Percentiles rank a stretch among this genome's conserved stretches.
Evolutionary conservation across 2,329 filamentous ascomycete genomes (phyloP).

Genomic region (Cercospora brassicicola): DNA sequence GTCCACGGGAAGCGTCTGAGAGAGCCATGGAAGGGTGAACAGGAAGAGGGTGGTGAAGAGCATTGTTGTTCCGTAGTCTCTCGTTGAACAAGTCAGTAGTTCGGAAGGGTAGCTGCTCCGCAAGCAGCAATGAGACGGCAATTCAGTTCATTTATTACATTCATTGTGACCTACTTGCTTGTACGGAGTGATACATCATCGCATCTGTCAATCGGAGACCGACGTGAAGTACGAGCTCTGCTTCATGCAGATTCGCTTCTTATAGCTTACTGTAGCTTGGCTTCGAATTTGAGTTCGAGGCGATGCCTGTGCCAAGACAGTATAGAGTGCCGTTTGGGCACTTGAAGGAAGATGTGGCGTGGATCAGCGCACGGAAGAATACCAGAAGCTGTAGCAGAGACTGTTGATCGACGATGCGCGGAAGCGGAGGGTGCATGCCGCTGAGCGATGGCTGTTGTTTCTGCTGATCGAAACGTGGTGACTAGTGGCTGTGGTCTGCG

Average conservation of each 20-base stretch:
- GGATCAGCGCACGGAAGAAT: background rate
- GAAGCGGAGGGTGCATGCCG: background rate
- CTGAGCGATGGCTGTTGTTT: background rate
- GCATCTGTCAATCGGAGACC: background rate
- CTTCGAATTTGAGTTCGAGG: background rate
- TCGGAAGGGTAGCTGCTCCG: background rate
- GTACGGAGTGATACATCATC: background rate
- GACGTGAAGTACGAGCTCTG: conserved; percentile 1
- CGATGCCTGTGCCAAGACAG: conserved; percentile 2
- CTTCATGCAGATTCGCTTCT: conserved; percentile 11
- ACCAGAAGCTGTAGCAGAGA: background rate
- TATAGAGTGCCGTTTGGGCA: background rate
- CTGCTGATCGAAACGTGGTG: background rate
- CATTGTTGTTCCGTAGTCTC: background rate
- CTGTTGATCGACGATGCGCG: background rate
- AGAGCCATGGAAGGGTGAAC: background rate
- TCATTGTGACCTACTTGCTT: background rate
- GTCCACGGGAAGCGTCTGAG: background rate
- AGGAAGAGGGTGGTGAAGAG: conserved; percentile 1
- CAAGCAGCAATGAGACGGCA: background rate
- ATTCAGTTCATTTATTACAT: background rate
- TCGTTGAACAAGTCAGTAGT: background rate
- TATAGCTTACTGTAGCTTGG: conserved; percentile 9
- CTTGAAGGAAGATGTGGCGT: background rate
- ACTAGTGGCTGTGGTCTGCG: background rate